These are phyloP conservation scores for Diaporthe sp. DNA, from an alignment of 2,329 filamentous ascomycete species.

Conservation along the genomic window DNA sequence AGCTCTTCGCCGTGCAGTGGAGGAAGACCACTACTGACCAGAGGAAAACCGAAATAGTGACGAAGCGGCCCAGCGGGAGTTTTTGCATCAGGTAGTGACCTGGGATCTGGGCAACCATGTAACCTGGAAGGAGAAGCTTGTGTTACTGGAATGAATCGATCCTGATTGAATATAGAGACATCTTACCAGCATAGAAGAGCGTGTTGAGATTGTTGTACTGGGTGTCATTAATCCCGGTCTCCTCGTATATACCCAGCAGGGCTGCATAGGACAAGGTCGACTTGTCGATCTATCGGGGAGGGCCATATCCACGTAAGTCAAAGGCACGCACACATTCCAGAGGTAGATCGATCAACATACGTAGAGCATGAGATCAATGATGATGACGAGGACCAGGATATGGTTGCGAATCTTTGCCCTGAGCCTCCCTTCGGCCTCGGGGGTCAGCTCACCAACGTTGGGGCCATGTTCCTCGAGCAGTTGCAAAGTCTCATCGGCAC, in stretches of 20 bases:
- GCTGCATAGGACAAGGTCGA: constrained; percentile 55
- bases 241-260: constrained; percentile 56
- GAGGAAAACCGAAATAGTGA: constrained; percentile 48
- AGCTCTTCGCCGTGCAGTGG: constrained; percentile 51
- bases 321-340: too few relatives aligned
- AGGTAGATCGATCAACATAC: constrained; percentile 42
- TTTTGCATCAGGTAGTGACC: constrained; percentile 56
- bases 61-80: constrained; percentile 53
- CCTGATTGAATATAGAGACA: too few relatives aligned
- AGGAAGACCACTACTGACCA: constrained; percentile 54
- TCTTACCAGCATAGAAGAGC: constrained; percentile 56
- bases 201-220: constrained; percentile 57
- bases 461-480: constrained; percentile 51
- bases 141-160: neutral
- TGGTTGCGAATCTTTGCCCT: constrained; percentile 50
- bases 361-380: constrained; percentile 53
- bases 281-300: constrained; percentile 51
- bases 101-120: constrained; percentile 52
- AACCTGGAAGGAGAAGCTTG: constrained; percentile 43
- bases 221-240: constrained; percentile 51
- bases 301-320: neutral
- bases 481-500: constrained; percentile 52
- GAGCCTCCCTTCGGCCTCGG: constrained; percentile 47
- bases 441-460: constrained; percentile 47
- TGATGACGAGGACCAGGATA: constrained; percentile 48